These are phyloP conservation scores for Garcia nutans DNA, from an alignment of 345 rosid species.

Conservation along the genomic window DNA sequence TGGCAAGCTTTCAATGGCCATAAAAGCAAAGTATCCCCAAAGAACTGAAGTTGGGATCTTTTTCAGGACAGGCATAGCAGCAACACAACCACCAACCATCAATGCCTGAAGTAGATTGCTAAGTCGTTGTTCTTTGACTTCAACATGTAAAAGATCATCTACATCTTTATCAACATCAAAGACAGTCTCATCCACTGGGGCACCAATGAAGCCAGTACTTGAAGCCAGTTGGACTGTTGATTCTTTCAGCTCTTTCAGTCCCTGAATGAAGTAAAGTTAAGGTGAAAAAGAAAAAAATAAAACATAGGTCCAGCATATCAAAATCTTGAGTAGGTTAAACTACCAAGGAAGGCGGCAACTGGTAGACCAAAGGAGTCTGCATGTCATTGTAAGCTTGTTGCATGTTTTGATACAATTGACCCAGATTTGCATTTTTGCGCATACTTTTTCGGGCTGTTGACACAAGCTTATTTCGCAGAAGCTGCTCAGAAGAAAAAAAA, in stretches of 20 bases:
- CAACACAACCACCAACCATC: constrained; percentile 86
- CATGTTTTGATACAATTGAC: constrained; percentile 80
- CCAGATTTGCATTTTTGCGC: constrained; percentile 66
- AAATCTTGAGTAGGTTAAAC: constrained; percentile 12
- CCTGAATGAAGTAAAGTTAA: constrained; percentile 45
- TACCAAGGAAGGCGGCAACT: constrained; percentile 54
- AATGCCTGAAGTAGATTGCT: constrained; percentile 90
- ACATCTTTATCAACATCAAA: constrained; percentile 87
- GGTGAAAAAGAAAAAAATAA: constrained; percentile 16
- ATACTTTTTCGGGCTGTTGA: constrained; percentile 66
- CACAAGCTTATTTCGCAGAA: constrained; percentile 75
- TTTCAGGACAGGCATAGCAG: constrained; percentile 90
- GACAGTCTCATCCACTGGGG: constrained; percentile 75
- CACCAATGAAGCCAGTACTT: constrained; percentile 71
- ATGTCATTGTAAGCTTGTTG: constrained; percentile 76
- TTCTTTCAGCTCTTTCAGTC: constrained; percentile 81
- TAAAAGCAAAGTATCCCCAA: constrained; percentile 98
- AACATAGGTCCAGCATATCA: background rate
- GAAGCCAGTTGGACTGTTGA: constrained; percentile 77
- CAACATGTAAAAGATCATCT: constrained; percentile 81
- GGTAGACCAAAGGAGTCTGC: constrained; percentile 86
- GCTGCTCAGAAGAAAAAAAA: constrained; percentile 43
- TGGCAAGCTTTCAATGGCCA: constrained; percentile 96
- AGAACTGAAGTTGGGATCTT: constrained; percentile 94
- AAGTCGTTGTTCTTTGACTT: constrained; percentile 92